Percentiles rank a stretch among this genome's conserved stretches.
Evolutionary conservation across 2,329 filamentous ascomycete species (phyloP).

Genomic region (Blumeriella jaapii): DNA sequence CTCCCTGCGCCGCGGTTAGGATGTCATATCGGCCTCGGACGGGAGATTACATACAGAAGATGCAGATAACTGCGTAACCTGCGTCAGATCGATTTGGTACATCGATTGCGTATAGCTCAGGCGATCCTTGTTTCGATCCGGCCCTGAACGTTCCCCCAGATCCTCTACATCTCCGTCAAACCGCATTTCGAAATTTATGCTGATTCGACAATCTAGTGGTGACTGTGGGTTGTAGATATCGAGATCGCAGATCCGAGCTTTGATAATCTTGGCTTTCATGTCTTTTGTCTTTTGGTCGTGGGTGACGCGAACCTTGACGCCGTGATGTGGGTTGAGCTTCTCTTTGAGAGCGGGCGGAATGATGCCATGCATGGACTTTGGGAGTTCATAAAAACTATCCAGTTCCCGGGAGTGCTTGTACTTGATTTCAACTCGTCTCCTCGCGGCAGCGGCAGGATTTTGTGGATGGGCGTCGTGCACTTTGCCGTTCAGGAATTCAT

Average conservation of each 20-base stretch:
- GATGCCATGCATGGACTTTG: constrained; percentile 42
- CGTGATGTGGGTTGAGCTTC: constrained; percentile 45
- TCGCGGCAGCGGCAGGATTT: constrained; percentile 29
- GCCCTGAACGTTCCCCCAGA: constrained; percentile 29
- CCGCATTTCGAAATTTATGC: constrained; percentile 87
- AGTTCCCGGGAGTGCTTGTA: constrained; percentile 76
- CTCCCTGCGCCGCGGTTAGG: constrained; percentile 13
- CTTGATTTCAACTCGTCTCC: constrained; percentile 49
- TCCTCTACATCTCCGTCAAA: constrained; percentile 58
- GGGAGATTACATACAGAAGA: too few relatives aligned
- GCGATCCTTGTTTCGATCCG: constrained; percentile 75
- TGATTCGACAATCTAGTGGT: constrained; percentile 83
- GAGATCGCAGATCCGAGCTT: constrained; percentile 78
- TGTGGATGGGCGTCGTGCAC: constrained; percentile 47
- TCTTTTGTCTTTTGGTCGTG: constrained; percentile 61
- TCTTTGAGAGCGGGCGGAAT: constrained; percentile 54
- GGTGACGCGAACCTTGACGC: constrained; percentile 60
- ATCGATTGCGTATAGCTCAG: constrained; percentile 80
- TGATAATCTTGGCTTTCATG: constrained; percentile 76
- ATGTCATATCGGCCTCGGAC: too few relatives aligned
- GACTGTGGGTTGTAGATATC: constrained; percentile 70
- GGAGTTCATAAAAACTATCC: constrained; percentile 75
- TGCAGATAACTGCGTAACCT: constrained; percentile 87
- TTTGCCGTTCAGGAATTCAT: constrained; percentile 68
- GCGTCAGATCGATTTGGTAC: constrained; percentile 87